Percentiles rank a stretch among this genome's conserved stretches.
These are phyloP conservation scores for Crithidia expoeki DNA, from an alignment of 208 protist genomes.

Conservation along the genomic window DNA sequence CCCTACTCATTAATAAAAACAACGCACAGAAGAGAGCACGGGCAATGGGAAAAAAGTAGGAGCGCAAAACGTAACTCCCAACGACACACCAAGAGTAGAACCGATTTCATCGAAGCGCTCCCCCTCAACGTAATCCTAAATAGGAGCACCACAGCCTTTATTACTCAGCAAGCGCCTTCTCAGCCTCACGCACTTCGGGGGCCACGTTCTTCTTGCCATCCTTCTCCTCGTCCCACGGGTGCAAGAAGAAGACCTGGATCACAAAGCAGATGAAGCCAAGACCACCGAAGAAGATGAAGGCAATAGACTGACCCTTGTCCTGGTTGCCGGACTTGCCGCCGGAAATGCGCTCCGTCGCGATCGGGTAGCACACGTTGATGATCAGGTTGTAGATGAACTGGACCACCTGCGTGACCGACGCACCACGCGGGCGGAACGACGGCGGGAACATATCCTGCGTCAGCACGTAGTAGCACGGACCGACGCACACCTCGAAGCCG, in stretches of 20 bases:
- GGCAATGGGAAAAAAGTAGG: neutral
- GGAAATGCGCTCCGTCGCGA: constrained; percentile 75
- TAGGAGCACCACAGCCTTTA: too few species aligned
- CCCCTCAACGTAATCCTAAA: too few species aligned
- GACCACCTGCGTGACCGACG: constrained; percentile 60
- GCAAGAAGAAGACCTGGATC: constrained; percentile 76
- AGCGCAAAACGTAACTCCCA: too few species aligned
- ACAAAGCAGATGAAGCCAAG: constrained; percentile 74
- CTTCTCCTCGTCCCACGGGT: constrained; percentile 58
- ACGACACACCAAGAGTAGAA: neutral
- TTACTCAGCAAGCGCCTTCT: neutral
- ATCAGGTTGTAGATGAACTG: constrained; percentile 90
- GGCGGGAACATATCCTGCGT: constrained; percentile 83
- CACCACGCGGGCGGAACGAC: constrained; percentile 73
- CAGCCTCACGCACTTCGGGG: neutral
- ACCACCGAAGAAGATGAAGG: constrained; percentile 87
- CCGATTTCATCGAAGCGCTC: too few species aligned
- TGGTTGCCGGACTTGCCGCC: constrained; percentile 78
- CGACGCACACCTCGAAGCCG: constrained; percentile 75
- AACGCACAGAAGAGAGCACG: too few species aligned
- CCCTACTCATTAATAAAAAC: too few species aligned
- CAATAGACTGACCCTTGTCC: constrained; percentile 85
- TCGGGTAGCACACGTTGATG: constrained; percentile 89
- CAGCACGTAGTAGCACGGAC: constrained; percentile 83
- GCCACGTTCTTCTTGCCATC: constrained; percentile 25